phyloP scores from a whole-genome alignment of 306 rosid genomes.

The Alnus rubra region DNA sequence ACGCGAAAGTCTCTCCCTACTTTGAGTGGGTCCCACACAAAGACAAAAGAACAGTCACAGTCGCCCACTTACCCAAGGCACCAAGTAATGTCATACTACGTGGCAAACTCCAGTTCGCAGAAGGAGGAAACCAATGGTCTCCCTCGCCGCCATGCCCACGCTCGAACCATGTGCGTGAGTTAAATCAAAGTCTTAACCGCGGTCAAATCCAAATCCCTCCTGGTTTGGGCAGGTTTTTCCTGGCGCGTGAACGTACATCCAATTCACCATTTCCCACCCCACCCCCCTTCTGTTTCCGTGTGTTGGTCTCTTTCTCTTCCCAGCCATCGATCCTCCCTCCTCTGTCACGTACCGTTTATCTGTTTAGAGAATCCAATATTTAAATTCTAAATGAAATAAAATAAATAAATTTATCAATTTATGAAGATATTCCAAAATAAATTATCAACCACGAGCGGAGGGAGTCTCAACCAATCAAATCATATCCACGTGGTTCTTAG shows the following conservation, averaged over 20 bases:
- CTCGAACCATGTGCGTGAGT: not conserved
- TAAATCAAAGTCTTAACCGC: not conserved
- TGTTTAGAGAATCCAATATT: not conserved
- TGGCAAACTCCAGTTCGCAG: constrained; percentile 25
- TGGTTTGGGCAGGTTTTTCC: not conserved
- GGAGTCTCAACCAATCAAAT: not conserved
- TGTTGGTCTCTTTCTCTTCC: not conserved
- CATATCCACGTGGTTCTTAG: constrained; percentile 11
- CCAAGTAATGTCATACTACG: constrained; percentile 12
- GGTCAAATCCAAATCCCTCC: not conserved
- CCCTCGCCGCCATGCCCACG: not conserved
- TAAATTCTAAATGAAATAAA: too few relatives aligned
- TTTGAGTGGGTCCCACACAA: not conserved
- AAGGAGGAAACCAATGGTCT: not conserved
- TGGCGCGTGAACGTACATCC: not conserved
- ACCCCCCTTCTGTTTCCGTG: not conserved
- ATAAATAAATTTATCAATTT: not conserved
- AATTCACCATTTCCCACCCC: not conserved
- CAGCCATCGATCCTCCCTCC: not conserved
- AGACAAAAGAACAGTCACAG: constrained; percentile 13
- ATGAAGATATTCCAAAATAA: not conserved
- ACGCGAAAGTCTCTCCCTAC: not conserved
- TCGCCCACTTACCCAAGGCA: constrained; percentile 18
- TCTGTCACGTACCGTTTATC: not conserved
- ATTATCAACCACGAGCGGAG: too few relatives aligned